phyloP scores from a whole-genome alignment of 495 filamentous ascomycete species.

The Elasticomyces elasticus region DNA sequence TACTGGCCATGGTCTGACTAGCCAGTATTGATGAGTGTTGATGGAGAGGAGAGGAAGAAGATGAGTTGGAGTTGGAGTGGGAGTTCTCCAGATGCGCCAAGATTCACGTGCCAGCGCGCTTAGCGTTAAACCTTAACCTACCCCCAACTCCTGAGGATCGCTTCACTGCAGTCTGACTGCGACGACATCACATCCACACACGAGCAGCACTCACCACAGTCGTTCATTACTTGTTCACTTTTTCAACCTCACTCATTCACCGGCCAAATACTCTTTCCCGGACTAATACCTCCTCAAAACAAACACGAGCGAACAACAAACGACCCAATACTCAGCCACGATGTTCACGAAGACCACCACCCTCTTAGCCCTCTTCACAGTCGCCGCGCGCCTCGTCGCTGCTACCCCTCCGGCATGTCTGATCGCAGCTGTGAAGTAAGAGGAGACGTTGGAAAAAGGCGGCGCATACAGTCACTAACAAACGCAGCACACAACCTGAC shows the following conservation, averaged over 20 bases:
- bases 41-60: too few species aligned
- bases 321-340: not conserved
- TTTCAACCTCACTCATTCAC: not conserved
- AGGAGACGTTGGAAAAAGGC: not conserved
- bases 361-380: not conserved
- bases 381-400: constrained; percentile 24
- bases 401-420: constrained; percentile 36
- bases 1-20: too few species aligned
- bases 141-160: too few species aligned
- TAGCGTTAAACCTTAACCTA: not conserved
- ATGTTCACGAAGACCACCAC: constrained; percentile 3
- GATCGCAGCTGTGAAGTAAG: constrained; percentile 35
- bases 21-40: too few species aligned
- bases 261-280: not conserved
- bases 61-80: too few species aligned
- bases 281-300: not conserved
- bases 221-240: not conserved
- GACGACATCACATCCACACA: not conserved
- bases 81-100: too few species aligned
- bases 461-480: not conserved
- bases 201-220: not conserved
- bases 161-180: not conserved
- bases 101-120: not conserved
- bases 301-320: not conserved
- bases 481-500: constrained; percentile 28